Base-by-base conservation (phyloP, 2,329 filamentous ascomycete species). In the Rutstroemia sp. region DNA sequence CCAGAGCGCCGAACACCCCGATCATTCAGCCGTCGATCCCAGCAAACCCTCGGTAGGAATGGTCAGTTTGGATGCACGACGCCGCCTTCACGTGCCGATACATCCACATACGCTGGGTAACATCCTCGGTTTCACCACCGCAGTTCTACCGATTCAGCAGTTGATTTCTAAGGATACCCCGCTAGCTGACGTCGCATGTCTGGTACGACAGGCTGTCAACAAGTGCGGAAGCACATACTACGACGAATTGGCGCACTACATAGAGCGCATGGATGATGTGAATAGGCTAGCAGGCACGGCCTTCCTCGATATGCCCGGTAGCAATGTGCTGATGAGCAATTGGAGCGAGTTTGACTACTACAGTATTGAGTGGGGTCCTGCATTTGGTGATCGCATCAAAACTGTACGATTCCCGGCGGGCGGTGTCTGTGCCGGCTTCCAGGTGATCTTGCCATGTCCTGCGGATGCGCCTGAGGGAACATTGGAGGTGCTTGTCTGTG, bases 291-390 rank as follows among this genome's bases (percentile, higher is more conserved):
- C 16, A 42, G 49, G 37, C 38, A 51, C 49, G 10, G 49, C 49
- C 9, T 51, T 51, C 23, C 38, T 51, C 8, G 49, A 51, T 2
- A 27, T 51, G 34, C 49, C 49, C 12, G 49, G 49, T 41, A 41
- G 38, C 49, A 51, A 51, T 51, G 34, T 39, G 9, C 34, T 51
- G 12, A 19, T 51, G 4, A 51, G 37, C 23, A 41, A 39, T 17
- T 51, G 49, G 49, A 42, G 19, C 21, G 49, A 42, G 2, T 51
- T 51, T 21, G 49, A 51, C n/a, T 39, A 25, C 5, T 51, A 51
- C n/a, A 27, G 49, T 19, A 51, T 51, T 44, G 49, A 51, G 27
- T 51, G 49, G 49, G 49, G 49, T 14, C 49, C 34, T 14, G 23
- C 21, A 44, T 42, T 51, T 30, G 49, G 49, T 16, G 49, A 42